These are phyloP conservation scores for Aureococcus anophagefferens DNA, from an alignment of 108 stramenopile species.

Conservation along the genomic window DNA sequence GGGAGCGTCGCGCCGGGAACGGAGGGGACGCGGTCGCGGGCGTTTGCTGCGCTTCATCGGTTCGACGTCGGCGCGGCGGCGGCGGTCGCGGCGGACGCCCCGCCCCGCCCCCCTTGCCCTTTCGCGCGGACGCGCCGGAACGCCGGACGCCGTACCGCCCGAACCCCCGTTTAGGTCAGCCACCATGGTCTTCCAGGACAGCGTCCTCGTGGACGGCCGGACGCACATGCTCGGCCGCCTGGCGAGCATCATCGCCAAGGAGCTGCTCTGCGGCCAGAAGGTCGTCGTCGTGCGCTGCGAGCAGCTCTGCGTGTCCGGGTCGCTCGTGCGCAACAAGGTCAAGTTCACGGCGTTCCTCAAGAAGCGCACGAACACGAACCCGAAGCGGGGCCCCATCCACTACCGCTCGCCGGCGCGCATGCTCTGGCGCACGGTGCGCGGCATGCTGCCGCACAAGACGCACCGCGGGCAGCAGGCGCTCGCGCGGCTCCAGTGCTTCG, in stretches of 20 bases:
- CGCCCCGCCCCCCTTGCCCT: too few relatives aligned
- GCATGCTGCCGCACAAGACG: constrained; percentile 98
- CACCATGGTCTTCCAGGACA: too few relatives aligned
- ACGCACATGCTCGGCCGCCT: constrained; percentile 73
- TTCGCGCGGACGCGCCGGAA: too few relatives aligned
- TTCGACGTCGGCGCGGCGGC: too few relatives aligned
- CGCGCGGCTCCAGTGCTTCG: constrained; percentile 84
- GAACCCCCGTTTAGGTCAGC: too few relatives aligned
- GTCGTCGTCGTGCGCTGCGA: constrained; percentile 95
- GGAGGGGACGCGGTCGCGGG: too few relatives aligned
- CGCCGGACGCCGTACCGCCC: too few relatives aligned
- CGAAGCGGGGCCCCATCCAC: constrained; percentile 83
- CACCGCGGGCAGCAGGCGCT: constrained; percentile 86
- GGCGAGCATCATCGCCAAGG: constrained; percentile 94
- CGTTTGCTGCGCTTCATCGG: too few relatives aligned
- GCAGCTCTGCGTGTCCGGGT: constrained; percentile 89
- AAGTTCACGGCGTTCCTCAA: constrained; percentile 94
- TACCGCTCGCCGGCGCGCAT: constrained; percentile 91
- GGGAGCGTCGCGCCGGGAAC: too few relatives aligned
- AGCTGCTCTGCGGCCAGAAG: constrained; percentile 93
- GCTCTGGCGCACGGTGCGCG: constrained; percentile 97
- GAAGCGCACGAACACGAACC: constrained; percentile 98
- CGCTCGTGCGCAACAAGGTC: constrained; percentile 82
- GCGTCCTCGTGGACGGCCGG: background rate
- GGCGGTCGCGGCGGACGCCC: too few relatives aligned